phyloP scores from a whole-genome alignment of 176 grass and related monocot genomes.

The Hordeum marinum region DNA sequence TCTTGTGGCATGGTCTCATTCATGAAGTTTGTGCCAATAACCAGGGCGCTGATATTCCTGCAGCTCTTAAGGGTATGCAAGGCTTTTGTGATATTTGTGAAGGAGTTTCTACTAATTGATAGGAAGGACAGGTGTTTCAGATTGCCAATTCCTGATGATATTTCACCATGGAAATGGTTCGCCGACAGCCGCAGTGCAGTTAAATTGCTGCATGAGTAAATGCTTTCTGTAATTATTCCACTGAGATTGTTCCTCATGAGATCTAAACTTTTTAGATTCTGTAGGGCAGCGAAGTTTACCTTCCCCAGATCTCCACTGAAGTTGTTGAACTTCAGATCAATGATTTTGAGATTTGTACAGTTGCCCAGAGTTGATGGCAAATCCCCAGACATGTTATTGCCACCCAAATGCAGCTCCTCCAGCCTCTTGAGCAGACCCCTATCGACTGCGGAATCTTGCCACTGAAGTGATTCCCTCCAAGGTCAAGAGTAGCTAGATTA shows the following conservation, averaged over 20 bases:
- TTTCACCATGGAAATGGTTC: background rate
- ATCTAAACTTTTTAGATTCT: background rate
- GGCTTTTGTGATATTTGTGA: too few species aligned
- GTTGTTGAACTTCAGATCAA: background rate
- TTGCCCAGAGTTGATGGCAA: background rate
- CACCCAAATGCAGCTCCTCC: background rate
- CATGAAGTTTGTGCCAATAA: too few species aligned
- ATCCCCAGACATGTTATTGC: background rate
- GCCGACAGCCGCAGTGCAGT: background rate
- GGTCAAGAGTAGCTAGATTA: slow-evolving; percentile 8
- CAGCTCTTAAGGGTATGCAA: too few species aligned
- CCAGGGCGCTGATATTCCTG: too few species aligned
- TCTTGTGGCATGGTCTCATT: too few species aligned
- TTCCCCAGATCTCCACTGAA: background rate
- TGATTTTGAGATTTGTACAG: background rate
- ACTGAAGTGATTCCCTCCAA: background rate
- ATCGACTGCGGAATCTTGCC: background rate
- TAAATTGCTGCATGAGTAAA: too few species aligned
- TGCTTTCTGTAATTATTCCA: background rate
- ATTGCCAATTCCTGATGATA: background rate
- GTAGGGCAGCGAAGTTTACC: background rate
- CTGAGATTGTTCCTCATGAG: background rate
- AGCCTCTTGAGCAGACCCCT: background rate
- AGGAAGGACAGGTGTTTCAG: too few species aligned
- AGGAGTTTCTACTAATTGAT: too few species aligned